Conservation (phyloP, 2,329 filamentous ascomycete species). For the Emericellopsis atlantica region DNA sequence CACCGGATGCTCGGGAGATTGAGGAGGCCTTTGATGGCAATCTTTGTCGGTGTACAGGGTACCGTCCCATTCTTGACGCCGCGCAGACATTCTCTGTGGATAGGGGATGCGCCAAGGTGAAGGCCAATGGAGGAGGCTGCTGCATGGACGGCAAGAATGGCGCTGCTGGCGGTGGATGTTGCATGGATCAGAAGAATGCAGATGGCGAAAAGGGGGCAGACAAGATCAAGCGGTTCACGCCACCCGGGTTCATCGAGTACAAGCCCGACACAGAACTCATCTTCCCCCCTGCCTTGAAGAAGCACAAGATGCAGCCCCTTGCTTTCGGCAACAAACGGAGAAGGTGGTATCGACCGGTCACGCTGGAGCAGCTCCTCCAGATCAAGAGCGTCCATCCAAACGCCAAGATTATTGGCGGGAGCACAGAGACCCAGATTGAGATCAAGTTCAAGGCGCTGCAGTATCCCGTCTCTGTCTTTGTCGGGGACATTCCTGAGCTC, state of each 20-base stretch:
- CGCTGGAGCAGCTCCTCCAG: slow-evolving; percentile 73
- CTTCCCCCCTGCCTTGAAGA: slow-evolving; percentile 76
- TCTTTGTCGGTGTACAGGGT: slow-evolving; percentile 88
- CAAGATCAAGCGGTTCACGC: slow-evolving; percentile 58
- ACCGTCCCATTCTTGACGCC: slow-evolving; percentile 85
- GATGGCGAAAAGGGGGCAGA: slow-evolving; percentile 23
- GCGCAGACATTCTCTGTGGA: slow-evolving; percentile 73
- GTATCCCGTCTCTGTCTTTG: slow-evolving; percentile 81
- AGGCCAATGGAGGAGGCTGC: slow-evolving; percentile 30
- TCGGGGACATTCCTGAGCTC: slow-evolving; percentile 86
- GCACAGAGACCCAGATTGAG: slow-evolving; percentile 95
- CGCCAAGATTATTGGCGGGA: slow-evolving; percentile 90
- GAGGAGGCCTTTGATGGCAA: slow-evolving; percentile 98
- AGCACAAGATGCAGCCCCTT: slow-evolving; percentile 69
- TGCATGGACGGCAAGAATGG: slow-evolving; percentile 59
- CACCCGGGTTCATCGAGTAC: slow-evolving; percentile 88
- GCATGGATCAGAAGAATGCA: slow-evolving; percentile 45
- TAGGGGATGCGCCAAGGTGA: slow-evolving; percentile 35
- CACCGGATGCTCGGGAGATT: slow-evolving; percentile 67
- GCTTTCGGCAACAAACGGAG: slow-evolving; percentile 92
- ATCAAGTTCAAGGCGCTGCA: slow-evolving; percentile 94
- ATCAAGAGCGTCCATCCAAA: slow-evolving; percentile 79
- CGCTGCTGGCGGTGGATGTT: slow-evolving; percentile 40
- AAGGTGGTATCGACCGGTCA: slow-evolving; percentile 85
- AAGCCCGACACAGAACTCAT: slow-evolving; percentile 90